phyloP scores from a whole-genome alignment of 495 filamentous ascomycete genomes.

The Penicillium flavigenum region DNA sequence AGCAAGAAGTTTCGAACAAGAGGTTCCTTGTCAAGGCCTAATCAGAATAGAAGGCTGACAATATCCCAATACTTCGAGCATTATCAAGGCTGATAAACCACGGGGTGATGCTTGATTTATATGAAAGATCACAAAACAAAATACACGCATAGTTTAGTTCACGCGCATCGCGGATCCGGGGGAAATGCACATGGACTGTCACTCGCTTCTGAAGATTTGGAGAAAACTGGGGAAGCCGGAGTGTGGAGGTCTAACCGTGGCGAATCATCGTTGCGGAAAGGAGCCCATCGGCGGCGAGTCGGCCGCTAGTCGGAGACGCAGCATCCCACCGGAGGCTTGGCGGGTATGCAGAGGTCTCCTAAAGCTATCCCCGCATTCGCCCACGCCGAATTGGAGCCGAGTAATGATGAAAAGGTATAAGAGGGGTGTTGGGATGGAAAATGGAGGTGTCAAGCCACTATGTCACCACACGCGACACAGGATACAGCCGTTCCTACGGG shows the following conservation, averaged over 20 bases:
- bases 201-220: conserved; percentile 8
- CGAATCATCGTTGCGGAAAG: conserved; percentile 6
- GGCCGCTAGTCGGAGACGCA: conserved; percentile 13
- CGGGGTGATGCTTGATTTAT: conserved; percentile 1
- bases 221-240: conserved; percentile 12
- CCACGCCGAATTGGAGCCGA: conserved; percentile 2
- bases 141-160: not conserved
- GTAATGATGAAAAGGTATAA: not conserved
- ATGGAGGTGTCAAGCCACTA: conserved; percentile 3
- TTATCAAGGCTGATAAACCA: not conserved
- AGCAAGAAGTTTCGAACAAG: not conserved
- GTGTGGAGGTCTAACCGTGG: not conserved
- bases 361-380: not conserved
- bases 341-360: not conserved
- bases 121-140: not conserved
- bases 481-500: conserved; percentile 17
- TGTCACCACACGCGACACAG: conserved; percentile 20
- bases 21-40: not conserved
- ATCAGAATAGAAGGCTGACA: not conserved
- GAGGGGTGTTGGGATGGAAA: not conserved
- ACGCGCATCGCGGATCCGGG: conserved; percentile 14
- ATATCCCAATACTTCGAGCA: not conserved
- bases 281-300: conserved; percentile 10
- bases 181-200: conserved; percentile 8
- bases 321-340: conserved; percentile 8